Evolutionary conservation across 2,329 filamentous ascomycete genomes (phyloP), one percentile per base, ranked within the genome.

Genomic region (Cladorrhinum sp.): DNA sequence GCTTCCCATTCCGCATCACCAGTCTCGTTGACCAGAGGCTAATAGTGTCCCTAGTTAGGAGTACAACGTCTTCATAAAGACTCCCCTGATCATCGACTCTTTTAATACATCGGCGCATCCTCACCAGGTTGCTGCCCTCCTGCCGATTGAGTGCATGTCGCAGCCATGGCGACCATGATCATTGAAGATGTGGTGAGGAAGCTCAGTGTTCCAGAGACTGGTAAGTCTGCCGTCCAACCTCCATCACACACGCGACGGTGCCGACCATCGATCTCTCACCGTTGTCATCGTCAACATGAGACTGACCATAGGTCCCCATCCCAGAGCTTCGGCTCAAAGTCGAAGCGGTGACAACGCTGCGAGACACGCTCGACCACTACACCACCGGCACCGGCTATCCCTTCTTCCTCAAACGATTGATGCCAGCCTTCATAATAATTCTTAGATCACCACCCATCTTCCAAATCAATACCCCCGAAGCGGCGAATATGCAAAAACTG

Each of bases 301-400:
- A 49, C 65, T 68, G 59, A 66, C 55, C 38, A 49, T 53, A 20
- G 12, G 16, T 45, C 16, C 50, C 54, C 23, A 57, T 41, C 60
- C 18, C 63, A 96, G 95, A 98, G 78, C 78, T 88, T 61, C 91
- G 91, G 78, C 77, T 86, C 61, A 96, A 93, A 78, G 84, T 90
- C 64, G 91, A 92, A 70, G 87, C 92, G 65, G 92, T 93, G 64
- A 87, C 88, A 56, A 89, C 93, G 66, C 81, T 99, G 70, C 91
- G 95, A 73, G 96, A 99, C 77, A 92, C 85, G 69, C 87, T 98
- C 67, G 96, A 99, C 66, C 84, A 92, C 70, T 96, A 95, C 78
- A 92, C 89, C 58, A 86, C 85, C 70, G 88, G 90, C 57, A 81
- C 84, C 58, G 87, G 87, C 69, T 99, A 98, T 74, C 77, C 85